These are phyloP conservation scores for Rubia yunnanensis DNA, from an alignment of 257 asterid species.

Conservation along the genomic window DNA sequence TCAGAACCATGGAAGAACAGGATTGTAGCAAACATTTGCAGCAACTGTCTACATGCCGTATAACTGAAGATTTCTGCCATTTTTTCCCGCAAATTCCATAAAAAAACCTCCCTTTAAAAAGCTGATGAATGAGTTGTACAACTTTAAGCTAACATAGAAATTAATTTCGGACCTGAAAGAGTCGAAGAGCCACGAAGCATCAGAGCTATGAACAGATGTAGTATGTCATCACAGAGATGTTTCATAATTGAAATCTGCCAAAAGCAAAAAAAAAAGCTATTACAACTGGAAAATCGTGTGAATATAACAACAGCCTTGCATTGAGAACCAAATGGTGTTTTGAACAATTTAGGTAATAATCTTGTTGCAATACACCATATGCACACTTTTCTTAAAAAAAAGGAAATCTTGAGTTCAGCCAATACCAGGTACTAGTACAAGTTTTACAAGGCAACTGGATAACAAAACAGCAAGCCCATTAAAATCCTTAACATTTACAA, in stretches of 20 bases:
- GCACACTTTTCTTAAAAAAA: too few relatives aligned
- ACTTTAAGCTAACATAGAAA: background rate
- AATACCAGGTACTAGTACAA: too few relatives aligned
- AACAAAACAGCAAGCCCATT: too few relatives aligned
- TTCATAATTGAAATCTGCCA: constrained; percentile 26
- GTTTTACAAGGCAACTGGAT: too few relatives aligned
- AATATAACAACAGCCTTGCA: background rate
- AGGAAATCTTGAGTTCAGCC: too few relatives aligned
- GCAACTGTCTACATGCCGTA: constrained; percentile 56
- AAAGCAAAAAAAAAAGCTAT: background rate
- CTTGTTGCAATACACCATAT: background rate
- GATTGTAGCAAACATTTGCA: constrained; percentile 56
- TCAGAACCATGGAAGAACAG: constrained; percentile 70
- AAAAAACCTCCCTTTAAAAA: constrained; percentile 21
- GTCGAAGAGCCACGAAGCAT: constrained; percentile 21
- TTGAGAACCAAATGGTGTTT: background rate
- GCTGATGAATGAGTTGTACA: constrained; percentile 9
- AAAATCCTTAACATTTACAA: too few relatives aligned
- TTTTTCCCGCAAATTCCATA: constrained; percentile 20
- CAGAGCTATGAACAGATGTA: constrained; percentile 25
- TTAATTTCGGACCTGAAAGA: constrained; percentile 43
- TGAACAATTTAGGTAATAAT: background rate
- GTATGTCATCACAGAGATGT: constrained; percentile 25
- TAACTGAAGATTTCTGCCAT: constrained; percentile 59
- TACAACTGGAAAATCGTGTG: background rate